Percentiles rank a stretch among this genome's conserved stretches.
These are phyloP conservation scores for Pedinophyceae sp. DNA, from an alignment of 139 green algal species.

Conservation along the genomic window DNA sequence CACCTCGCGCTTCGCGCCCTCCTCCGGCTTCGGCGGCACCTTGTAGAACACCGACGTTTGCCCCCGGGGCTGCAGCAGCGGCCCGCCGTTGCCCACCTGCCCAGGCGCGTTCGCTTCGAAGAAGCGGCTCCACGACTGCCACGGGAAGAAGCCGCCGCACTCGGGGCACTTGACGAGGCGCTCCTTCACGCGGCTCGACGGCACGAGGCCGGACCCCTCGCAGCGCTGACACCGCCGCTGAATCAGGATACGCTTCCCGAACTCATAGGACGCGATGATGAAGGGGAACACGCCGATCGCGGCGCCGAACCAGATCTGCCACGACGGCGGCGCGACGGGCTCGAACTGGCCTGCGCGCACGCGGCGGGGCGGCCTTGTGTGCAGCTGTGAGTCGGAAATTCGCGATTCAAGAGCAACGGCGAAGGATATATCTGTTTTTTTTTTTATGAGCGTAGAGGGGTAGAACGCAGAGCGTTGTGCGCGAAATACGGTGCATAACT, in stretches of 20 bases:
- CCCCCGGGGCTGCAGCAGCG: slow-evolving; percentile 21
- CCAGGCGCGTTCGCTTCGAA: slow-evolving; percentile 43
- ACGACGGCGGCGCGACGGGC: slow-evolving; percentile 13
- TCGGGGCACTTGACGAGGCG: slow-evolving; percentile 33
- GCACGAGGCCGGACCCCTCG: slow-evolving; percentile 47
- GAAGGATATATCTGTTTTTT: too few species aligned
- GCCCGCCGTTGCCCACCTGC: slow-evolving; percentile 67
- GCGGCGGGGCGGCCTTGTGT: too few species aligned
- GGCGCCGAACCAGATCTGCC: slow-evolving; percentile 52
- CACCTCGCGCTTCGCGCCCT: too few species aligned
- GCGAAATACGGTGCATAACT: too few species aligned
- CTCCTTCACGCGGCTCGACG: slow-evolving; percentile 10
- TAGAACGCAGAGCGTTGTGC: too few species aligned
- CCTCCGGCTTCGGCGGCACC: background rate
- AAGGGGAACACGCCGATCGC: slow-evolving; percentile 56
- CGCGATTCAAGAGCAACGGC: too few species aligned
- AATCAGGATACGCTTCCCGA: slow-evolving; percentile 73
- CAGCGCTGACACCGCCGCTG: slow-evolving; percentile 59
- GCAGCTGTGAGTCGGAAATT: too few species aligned
- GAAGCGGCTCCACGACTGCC: slow-evolving; percentile 63
- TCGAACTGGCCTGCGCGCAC: too few species aligned
- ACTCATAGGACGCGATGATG: slow-evolving; percentile 57
- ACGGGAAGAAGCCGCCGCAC: slow-evolving; percentile 77
- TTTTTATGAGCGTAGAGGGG: too few species aligned
- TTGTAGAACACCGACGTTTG: slow-evolving; percentile 22